Conservation (phyloP, 441 rosid genomes). For the Melastoma candidum region DNA sequence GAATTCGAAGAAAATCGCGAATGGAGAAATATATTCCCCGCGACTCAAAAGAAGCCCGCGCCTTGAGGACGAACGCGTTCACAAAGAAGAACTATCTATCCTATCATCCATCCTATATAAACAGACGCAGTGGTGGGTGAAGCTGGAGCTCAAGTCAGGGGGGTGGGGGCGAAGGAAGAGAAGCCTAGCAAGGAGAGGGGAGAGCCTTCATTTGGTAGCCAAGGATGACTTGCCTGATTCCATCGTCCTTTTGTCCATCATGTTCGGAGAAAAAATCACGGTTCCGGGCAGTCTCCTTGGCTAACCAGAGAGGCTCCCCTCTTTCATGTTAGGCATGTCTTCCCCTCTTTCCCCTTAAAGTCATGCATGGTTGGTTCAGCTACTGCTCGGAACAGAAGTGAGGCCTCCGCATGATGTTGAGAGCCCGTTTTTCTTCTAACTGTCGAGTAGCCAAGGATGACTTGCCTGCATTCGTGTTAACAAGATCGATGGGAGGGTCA, state of each 20-base stretch:
- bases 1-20: too few species aligned
- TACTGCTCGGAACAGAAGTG: background rate
- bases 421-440: background rate
- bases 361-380: background rate
- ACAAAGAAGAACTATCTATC: too few species aligned
- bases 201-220: slow-evolving; percentile 13
- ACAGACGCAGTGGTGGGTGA: too few species aligned
- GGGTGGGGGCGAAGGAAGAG: slow-evolving; percentile 3
- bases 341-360: background rate
- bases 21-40: too few species aligned
- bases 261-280: background rate
- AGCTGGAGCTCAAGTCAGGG: too few species aligned
- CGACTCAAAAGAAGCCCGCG: too few species aligned
- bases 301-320: slow-evolving; percentile 14
- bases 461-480: slow-evolving; percentile 3
- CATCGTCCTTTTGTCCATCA: background rate
- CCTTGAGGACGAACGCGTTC: too few species aligned
- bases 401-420: slow-evolving; percentile 8
- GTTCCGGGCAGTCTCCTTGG: slow-evolving; percentile 16
- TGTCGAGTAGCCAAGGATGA: slow-evolving; percentile 15
- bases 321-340: slow-evolving; percentile 10
- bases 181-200: slow-evolving; percentile 9
- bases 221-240: slow-evolving; percentile 18
- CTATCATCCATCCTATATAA: too few species aligned
- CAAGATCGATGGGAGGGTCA: too few species aligned